These are phyloP conservation scores for Hymenoscyphus salicellus DNA, from an alignment of 2,329 filamentous ascomycete species.

Conservation along the genomic window DNA sequence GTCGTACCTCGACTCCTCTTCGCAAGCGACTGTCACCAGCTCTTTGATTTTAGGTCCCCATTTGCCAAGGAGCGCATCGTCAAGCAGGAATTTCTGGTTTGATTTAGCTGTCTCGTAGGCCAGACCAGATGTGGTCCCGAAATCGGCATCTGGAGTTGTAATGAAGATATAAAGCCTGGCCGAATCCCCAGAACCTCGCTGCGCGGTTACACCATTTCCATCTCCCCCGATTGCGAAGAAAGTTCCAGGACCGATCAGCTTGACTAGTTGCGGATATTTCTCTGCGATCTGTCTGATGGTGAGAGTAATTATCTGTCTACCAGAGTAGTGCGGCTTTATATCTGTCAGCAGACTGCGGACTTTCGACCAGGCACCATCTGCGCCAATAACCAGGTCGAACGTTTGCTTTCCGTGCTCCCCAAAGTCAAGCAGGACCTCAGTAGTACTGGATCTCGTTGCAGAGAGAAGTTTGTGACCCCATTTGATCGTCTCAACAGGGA, in stretches of 20 bases:
- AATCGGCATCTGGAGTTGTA: not conserved
- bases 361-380: slow-evolving; percentile 43
- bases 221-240: not conserved
- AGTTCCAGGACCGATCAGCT: not conserved
- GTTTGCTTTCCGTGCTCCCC: slow-evolving; percentile 10
- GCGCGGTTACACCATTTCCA: not conserved
- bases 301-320: slow-evolving; percentile 25
- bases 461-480: slow-evolving; percentile 41
- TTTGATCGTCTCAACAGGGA: slow-evolving; percentile 28
- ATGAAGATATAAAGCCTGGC: slow-evolving; percentile 1
- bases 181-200: not conserved
- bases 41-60: slow-evolving; percentile 23
- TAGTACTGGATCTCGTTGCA: not conserved
- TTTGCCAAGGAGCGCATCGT: slow-evolving; percentile 12
- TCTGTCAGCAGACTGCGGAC: slow-evolving; percentile 36
- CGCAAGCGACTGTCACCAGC: slow-evolving; percentile 22
- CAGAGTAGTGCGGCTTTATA: slow-evolving; percentile 40
- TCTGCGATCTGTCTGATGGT: slow-evolving; percentile 34
- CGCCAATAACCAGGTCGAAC: slow-evolving; percentile 42
- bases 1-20: slow-evolving; percentile 14
- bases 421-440: not conserved
- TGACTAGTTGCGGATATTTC: slow-evolving; percentile 33
- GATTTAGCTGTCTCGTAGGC: slow-evolving; percentile 39
- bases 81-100: slow-evolving; percentile 33
- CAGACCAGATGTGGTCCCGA: slow-evolving; percentile 8